phyloP scores from a whole-genome alignment of 148 eudicot genomes.

The Rhododendron kiyosumense region DNA sequence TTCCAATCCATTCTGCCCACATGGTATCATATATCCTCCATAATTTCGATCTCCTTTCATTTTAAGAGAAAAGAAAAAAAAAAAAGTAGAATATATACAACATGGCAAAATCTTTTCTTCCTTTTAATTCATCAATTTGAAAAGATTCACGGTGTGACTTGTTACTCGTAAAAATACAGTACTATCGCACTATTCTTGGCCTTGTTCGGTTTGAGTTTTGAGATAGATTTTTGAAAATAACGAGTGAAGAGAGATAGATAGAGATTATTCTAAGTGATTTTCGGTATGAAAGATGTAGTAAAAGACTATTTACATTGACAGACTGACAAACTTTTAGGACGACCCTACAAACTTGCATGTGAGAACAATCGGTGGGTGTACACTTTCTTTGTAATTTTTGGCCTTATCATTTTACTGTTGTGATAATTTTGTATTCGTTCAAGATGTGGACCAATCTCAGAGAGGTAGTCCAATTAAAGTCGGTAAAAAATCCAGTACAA shows the following conservation, averaged over 20 bases:
- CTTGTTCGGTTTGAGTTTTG: too few relatives aligned
- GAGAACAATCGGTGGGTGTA: neutral
- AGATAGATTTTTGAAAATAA: too few relatives aligned
- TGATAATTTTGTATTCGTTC: neutral
- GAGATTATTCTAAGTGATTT: too few relatives aligned
- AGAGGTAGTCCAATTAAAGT: neutral
- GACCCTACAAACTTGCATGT: too few relatives aligned
- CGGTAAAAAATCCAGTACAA: neutral
- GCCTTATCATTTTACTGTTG: neutral
- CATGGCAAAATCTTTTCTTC: neutral
- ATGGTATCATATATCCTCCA: conserved; percentile 1
- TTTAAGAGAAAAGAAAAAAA: neutral
- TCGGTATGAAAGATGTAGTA: too few relatives aligned
- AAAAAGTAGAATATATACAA: neutral
- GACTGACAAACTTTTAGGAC: too few relatives aligned
- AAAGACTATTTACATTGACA: too few relatives aligned
- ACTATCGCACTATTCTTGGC: too few relatives aligned
- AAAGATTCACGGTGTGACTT: neutral
- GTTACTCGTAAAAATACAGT: too few relatives aligned
- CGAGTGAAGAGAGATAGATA: too few relatives aligned
- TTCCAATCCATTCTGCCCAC: conserved; percentile 12
- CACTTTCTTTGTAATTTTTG: neutral
- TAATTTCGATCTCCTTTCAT: neutral
- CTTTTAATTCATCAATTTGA: neutral
- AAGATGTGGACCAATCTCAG: neutral